Conservation (phyloP, 345 rosid species). For the Eutrema japonicum region DNA sequence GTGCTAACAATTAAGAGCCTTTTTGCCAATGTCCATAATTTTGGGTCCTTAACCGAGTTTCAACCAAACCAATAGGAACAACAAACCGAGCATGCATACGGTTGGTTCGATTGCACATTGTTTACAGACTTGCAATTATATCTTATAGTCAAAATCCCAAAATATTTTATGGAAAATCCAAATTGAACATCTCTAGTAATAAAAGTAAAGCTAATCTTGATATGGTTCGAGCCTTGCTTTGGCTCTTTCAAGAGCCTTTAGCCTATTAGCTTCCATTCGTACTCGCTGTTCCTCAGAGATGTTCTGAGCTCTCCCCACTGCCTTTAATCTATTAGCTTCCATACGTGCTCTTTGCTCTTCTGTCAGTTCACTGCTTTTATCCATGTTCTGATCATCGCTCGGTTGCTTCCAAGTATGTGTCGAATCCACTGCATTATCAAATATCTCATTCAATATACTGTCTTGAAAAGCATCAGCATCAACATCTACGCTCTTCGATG, state of each 20-base stretch:
- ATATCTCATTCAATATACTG: slow-evolving; percentile 60
- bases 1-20: too few relatives aligned
- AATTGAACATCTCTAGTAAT: slow-evolving; percentile 4
- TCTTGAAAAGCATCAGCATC: slow-evolving; percentile 48
- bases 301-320: slow-evolving; percentile 65
- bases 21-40: too few relatives aligned
- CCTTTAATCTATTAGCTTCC: slow-evolving; percentile 81
- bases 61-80: slow-evolving; percentile 5
- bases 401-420: slow-evolving; percentile 34
- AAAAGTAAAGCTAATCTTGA: slow-evolving; percentile 24
- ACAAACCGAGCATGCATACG: background rate
- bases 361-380: slow-evolving; percentile 49
- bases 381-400: slow-evolving; percentile 35
- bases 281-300: slow-evolving; percentile 77
- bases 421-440: slow-evolving; percentile 54
- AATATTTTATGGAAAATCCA: background rate
- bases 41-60: slow-evolving; percentile 7
- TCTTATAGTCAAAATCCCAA: background rate
- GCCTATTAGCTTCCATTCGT: slow-evolving; percentile 87
- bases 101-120: background rate
- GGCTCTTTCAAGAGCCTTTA: slow-evolving; percentile 83
- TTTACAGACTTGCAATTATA: background rate
- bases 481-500: slow-evolving; percentile 27
- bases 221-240: slow-evolving; percentile 54
- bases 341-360: slow-evolving; percentile 77